phyloP scores from a whole-genome alignment of 179 eudicot genomes.

The Nepenthes alata region DNA sequence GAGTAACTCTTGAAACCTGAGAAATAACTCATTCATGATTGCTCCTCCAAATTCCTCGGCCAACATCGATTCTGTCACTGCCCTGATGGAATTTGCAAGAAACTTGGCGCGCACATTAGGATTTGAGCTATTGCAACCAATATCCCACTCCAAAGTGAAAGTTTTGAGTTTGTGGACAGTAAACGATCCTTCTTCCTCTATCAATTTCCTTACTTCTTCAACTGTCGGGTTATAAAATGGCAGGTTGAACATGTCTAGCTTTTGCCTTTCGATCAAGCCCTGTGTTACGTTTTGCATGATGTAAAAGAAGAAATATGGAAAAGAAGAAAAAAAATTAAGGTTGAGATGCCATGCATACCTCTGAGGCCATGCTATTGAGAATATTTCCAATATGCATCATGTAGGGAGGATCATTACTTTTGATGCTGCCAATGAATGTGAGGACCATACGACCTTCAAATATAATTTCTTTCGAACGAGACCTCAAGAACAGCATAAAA shows the following conservation, averaged over 20 bases:
- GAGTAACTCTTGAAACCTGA: too few species aligned
- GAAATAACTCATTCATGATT: too few species aligned
- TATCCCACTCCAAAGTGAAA: conserved; percentile 19
- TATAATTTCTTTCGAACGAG: conserved; percentile 40
- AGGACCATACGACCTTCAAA: conserved; percentile 43
- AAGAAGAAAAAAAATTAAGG: not conserved
- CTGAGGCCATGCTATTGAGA: conserved; percentile 28
- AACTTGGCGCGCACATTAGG: too few species aligned
- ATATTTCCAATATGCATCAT: conserved; percentile 27
- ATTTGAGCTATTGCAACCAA: not conserved
- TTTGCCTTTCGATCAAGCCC: conserved; percentile 28
- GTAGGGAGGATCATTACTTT: conserved; percentile 17
- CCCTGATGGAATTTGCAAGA: too few species aligned
- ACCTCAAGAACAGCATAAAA: conserved; percentile 30
- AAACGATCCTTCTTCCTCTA: conserved; percentile 28
- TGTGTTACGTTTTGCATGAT: not conserved
- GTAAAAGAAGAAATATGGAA: not conserved
- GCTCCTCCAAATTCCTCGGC: too few species aligned
- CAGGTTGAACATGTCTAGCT: conserved; percentile 28
- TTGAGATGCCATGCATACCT: conserved; percentile 23
- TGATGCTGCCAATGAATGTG: conserved; percentile 26
- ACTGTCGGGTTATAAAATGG: conserved; percentile 25
- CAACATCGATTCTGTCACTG: too few species aligned
- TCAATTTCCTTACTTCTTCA: conserved; percentile 17
- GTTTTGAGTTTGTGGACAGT: conserved; percentile 18